Evolutionary conservation across 495 filamentous ascomycete genomes (phyloP).

Genomic region (Physcia stellaris): DNA sequence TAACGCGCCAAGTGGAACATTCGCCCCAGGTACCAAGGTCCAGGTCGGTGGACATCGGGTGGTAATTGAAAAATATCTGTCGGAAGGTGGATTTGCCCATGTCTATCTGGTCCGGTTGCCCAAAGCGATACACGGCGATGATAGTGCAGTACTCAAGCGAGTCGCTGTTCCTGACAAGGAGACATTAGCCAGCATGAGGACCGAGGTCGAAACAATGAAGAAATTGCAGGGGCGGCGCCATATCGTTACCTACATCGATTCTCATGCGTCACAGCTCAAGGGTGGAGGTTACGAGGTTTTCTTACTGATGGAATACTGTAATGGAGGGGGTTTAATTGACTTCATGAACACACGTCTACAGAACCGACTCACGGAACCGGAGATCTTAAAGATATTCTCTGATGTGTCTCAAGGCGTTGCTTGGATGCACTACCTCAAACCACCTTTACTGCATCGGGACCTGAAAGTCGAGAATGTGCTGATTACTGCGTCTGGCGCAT

Average conservation of each 20-base stretch:
- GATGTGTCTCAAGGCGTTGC: conserved; percentile 94
- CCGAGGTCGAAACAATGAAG: conserved; percentile 99
- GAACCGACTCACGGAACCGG: conserved; percentile 91
- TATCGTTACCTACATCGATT: conserved; percentile 97
- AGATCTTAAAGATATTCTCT: conserved; percentile 91
- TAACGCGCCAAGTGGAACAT: conserved; percentile 70
- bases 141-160: conserved; percentile 82
- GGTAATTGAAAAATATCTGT: conserved; percentile 94
- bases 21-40: conserved; percentile 86
- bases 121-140: conserved; percentile 61
- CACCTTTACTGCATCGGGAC: conserved; percentile 84
- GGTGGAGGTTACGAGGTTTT: conserved; percentile 96
- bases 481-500: conserved; percentile 52
- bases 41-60: conserved; percentile 88
- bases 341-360: conserved; percentile 99
- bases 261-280: conserved; percentile 84
- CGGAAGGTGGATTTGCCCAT: conserved; percentile 96
- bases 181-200: conserved; percentile 87
- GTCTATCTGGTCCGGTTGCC: conserved; percentile 90
- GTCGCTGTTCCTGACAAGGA: conserved; percentile 97
- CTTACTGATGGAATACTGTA: conserved; percentile 86
- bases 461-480: conserved; percentile 97
- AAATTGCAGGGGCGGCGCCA: conserved; percentile 88
- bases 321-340: conserved; percentile 84
- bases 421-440: conserved; percentile 97